Percentiles rank a stretch among this genome's conserved stretches.
Evolutionary conservation across 331 rosid species (phyloP).

Genomic region (Quercus lobata): DNA sequence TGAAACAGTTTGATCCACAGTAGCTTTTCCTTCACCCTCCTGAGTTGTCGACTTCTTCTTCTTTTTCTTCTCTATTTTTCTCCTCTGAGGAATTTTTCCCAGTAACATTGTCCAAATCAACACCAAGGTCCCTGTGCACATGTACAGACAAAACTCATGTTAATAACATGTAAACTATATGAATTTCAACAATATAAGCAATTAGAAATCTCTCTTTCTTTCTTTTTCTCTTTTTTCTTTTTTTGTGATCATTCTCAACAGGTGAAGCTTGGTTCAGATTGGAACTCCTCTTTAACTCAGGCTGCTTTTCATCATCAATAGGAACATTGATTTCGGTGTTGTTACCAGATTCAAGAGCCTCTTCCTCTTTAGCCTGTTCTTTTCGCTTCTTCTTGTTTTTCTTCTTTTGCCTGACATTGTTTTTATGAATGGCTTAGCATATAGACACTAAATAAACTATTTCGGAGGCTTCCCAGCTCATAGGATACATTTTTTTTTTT

Average conservation of each 20-base stretch:
- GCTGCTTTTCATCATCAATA: conserved; percentile 31
- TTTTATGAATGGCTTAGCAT: conserved; percentile 21
- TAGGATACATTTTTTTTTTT: background rate
- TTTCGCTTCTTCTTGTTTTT: conserved; percentile 52
- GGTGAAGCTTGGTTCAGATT: conserved; percentile 18
- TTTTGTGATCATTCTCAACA: conserved; percentile 23
- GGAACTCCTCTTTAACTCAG: conserved; percentile 21
- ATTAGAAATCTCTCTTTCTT: too few relatives aligned
- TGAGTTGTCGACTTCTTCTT: conserved; percentile 49
- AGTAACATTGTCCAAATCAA: conserved; percentile 18
- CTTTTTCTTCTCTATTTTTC: too few relatives aligned
- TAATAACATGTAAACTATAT: background rate
- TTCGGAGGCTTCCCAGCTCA: background rate
- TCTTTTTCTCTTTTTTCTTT: too few relatives aligned
- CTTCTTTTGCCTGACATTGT: conserved; percentile 54
- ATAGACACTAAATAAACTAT: background rate
- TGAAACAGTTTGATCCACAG: conserved; percentile 29
- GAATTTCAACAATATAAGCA: background rate
- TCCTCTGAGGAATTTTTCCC: conserved; percentile 18
- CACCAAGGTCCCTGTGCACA: conserved; percentile 27
- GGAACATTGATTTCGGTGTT: conserved; percentile 15
- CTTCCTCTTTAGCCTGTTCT: conserved; percentile 40
- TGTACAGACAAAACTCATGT: background rate
- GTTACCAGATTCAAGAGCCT: conserved; percentile 24
- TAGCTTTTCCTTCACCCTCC: conserved; percentile 39